Conservation (phyloP, 768 basidiomycete genomes). For the Collybia sordida region DNA sequence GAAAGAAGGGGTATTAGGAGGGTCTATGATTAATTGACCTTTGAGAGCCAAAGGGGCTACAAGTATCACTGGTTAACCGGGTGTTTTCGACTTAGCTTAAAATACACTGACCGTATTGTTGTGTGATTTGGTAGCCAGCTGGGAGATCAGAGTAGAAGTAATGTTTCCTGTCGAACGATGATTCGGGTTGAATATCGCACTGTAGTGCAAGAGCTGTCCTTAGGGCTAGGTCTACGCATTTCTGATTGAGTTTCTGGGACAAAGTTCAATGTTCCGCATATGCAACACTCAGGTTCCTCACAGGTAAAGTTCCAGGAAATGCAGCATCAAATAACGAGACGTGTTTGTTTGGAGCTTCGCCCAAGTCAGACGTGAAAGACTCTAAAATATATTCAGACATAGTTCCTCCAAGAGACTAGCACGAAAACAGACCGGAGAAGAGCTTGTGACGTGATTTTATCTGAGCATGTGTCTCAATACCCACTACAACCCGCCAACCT, state of each 20-base stretch:
- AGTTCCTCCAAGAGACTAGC: too few relatives aligned
- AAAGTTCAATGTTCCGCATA: slow-evolving; percentile 8
- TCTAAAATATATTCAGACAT: slow-evolving; percentile 22
- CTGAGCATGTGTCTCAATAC: slow-evolving; percentile 95
- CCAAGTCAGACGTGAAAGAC: slow-evolving; percentile 37
- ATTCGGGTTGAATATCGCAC: slow-evolving; percentile 60
- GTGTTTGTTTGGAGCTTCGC: slow-evolving; percentile 65
- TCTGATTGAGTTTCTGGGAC: slow-evolving; percentile 56
- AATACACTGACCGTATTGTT: slow-evolving; percentile 72
- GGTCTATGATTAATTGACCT: slow-evolving; percentile 50
- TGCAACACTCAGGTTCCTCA: slow-evolving; percentile 32
- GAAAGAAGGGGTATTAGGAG: slow-evolving; percentile 34
- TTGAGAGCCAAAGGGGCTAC: slow-evolving; percentile 77
- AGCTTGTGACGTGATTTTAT: slow-evolving; percentile 86
- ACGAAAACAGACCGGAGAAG: slow-evolving; percentile 63
- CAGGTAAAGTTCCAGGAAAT: slow-evolving; percentile 91
- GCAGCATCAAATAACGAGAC: slow-evolving; percentile 85
- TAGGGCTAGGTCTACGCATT: slow-evolving; percentile 76
- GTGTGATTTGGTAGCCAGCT: slow-evolving; percentile 95
- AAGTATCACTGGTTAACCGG: too few relatives aligned
- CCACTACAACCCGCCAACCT: slow-evolving; percentile 88
- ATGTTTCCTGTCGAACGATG: slow-evolving; percentile 94
- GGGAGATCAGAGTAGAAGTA: slow-evolving; percentile 98
- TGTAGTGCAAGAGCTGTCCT: slow-evolving; percentile 79
- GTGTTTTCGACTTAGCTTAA: background rate